Evolutionary conservation across 2,329 filamentous ascomycete genomes (phyloP), one percentile per base, ranked within the genome.

Genomic region (Colletotrichum graminicola): DNA sequence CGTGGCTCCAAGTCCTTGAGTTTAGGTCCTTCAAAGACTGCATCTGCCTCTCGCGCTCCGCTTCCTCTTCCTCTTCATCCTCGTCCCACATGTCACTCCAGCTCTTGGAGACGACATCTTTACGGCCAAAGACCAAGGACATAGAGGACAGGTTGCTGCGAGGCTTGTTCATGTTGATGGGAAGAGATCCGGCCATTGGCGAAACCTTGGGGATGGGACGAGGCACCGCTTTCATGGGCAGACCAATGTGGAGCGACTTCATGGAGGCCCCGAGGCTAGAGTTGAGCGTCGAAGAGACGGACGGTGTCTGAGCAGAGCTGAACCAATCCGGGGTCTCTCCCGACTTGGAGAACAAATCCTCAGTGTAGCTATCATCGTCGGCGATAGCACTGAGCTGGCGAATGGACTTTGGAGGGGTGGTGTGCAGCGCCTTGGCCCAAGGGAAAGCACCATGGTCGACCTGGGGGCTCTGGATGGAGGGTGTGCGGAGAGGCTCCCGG

Each of bases 11-110:
- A 66, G 91, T 93, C 75, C 92, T 88, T 67, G 91, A 89, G 79
- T 94, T 94, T 77, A 92, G 86, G 79, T 90, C 84, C 81, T 92
- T 89, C 34, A 92, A 82, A 7, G 84, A 84, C 72, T 87, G 82
- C 67, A 89, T 83, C 79, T 92, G 89, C 74, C 88, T 88, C 71
- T 84, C 82, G 73, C 87, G 87, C 78, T 92, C 89, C 76, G 92
- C 88, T 76, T 93, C 89, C 73, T 92, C 90, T 74, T 93, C 91
- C 77, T 96, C 94, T 56, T 86, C 84, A 65, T 98, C 95, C 80
- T 98, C 95, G 71, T 98, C 95, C 92, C 94, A 98, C 81, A 98
- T 90, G 80, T 99, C 96, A 78, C 95, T 97, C 96, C 96, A 99
- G 86, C 96, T 98, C 91, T 98, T 98, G 67, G 96, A 97, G 59